Base-by-base conservation (phyloP, 2,329 filamentous ascomycete genomes). In the Aureobasidium sp. region DNA sequence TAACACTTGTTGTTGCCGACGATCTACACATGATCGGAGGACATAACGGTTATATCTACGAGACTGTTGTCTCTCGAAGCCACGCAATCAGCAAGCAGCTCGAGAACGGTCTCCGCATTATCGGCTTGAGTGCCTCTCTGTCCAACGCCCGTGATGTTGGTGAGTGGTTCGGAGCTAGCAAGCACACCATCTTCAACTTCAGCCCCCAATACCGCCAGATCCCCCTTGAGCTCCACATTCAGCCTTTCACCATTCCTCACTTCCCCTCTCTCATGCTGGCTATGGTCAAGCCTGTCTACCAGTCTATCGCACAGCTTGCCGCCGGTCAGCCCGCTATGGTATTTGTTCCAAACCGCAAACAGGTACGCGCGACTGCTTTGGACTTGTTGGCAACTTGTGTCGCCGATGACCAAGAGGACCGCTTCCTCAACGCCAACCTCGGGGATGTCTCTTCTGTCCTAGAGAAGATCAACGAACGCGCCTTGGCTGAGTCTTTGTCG, bases 131-230 rank as follows among this genome's bases (percentile, higher is more conserved):
- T 70, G 94, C 96, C 29, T 95, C 94, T 25, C 80, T 99, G 23
- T 87, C 94, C 5, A 97, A 96, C 71, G 92, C 93, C 53, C 84
- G 91, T 62, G 94, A 99, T 69, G 84, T 99, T 68, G 93, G 93
- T 55, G 94, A 96, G 75, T 99, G 94, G 94, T 91, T 99, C 66
- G 94, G 95, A 66, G 94, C 93, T 8, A 95, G 86, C 73, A 97
- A 96, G 78, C 94, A 99, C 72, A 95, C 94, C 51, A 96, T 96
- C 65, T 99, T 93, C 81, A 99, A 99, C 77, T 99, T 99, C 78
- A 96, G 90, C 68, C 94, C 94, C 2, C 88, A 93, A 69, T 86
- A 93, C 63, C 87, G 95, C 60, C 88, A 91, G 1, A 85, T 96
- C 19, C 92, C 93, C 23, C 78, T 99, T 33, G 93, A 97, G 72